Percentiles rank a stretch among this genome's conserved stretches.
Conservation (phyloP, 192 early-diverging fungal genomes). For the Dissophora globulifera region DNA sequence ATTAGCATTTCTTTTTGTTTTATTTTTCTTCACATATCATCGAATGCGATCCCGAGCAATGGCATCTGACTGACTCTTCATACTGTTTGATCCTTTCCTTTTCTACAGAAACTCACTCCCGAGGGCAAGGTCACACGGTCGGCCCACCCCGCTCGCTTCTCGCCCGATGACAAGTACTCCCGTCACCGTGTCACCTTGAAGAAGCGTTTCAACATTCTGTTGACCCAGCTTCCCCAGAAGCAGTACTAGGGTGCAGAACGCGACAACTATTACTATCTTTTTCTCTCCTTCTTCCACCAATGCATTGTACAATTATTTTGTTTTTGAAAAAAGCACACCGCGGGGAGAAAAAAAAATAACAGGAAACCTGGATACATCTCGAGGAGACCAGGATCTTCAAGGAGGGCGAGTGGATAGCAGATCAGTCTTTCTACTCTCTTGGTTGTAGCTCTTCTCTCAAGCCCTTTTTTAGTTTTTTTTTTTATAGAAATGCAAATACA, state of each 20-base stretch:
- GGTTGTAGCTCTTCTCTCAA: no score
- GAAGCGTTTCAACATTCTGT: conserved; percentile 91
- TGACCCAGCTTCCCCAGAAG: conserved; percentile 68
- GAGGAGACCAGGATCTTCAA: no score
- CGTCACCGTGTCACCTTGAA: conserved; percentile 97
- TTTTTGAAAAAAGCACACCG: conserved; percentile 9
- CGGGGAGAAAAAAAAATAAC: neutral
- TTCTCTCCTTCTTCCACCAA: conserved; percentile 1
- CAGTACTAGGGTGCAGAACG: conserved; percentile 6
- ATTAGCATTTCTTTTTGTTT: no score
- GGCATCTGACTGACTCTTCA: no score
- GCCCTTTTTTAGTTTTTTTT: no score
- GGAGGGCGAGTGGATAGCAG: no score
- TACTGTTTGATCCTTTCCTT: neutral
- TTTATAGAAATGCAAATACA: no score
- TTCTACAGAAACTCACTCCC: conserved; percentile 79
- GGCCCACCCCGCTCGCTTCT: conserved; percentile 99
- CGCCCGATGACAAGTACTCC: conserved; percentile 99
- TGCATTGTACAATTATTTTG: conserved; percentile 31
- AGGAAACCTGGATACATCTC: no score
- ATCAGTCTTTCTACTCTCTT: no score
- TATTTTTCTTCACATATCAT: no score
- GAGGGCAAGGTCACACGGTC: conserved; percentile 89
- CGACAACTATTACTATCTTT: neutral
- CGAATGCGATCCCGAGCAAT: no score